Base-by-base conservation (phyloP, 495 filamentous ascomycete genomes). In the Hypoxylon lienhwacheense region DNA sequence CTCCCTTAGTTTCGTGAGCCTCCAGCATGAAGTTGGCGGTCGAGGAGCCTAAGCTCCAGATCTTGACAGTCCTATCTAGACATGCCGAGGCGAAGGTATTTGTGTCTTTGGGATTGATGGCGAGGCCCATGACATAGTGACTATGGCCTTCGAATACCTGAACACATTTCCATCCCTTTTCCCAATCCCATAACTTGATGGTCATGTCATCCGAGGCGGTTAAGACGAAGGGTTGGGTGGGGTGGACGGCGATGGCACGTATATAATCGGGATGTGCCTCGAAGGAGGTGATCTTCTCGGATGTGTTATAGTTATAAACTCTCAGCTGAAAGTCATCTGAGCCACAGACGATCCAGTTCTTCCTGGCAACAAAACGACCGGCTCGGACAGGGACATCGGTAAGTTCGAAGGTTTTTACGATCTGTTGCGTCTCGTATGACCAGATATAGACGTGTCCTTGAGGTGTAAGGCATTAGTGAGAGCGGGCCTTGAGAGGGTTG, bases 201-300 rank as follows among this genome's bases (percentile, higher is more conserved):
- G 90, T 96, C 93, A 97, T 97, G 66, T 99, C 93, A 89, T 99
- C 95, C 51, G 87, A 90, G 43, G 93, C 93, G 26, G 95, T 99
- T 22, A 99, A 79, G 35, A 97, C 89, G 61, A 96, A 97, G 7
- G 93, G 91, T 65, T 95, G 90, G 35, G 91, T 89, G 2, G 93
- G 93, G 69, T 99, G 93, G n/a, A 99, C 89, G 45, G 85, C 88
- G 56, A 99, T 97, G 17, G 95, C 90, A 47, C 93, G 89, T 70
- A 99, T 99, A 62, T 99, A 99, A 71, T 99, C 93, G 15, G 93
- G 93, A 68, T 99, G 95, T 25, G 93, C 93, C 78, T 99, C 95
- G 68, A 97, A 97, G 7, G 89, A 88, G 7, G 95, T 92, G 65
- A 99, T 95, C 81, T 97, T 97, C 71, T 99, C 93, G 56, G 90